Percentiles rank a stretch among this genome's conserved stretches.
Evolutionary conservation across 2,329 filamentous ascomycete species (phyloP).

Genomic region (Sphaerulina musiva): DNA sequence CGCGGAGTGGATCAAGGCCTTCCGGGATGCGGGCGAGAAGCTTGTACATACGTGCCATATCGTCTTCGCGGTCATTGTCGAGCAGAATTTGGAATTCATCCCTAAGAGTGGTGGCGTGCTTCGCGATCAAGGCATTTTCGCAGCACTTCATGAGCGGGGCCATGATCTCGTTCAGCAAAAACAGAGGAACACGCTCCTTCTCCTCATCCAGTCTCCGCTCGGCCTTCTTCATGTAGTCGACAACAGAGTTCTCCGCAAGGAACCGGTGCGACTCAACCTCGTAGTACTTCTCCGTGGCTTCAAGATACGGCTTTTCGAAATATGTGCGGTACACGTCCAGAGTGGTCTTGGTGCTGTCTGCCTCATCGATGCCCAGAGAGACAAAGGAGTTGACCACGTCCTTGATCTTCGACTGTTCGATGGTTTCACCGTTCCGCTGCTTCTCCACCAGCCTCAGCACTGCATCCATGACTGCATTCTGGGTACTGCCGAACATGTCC

Average conservation of each 20-base stretch:
- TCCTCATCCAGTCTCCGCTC: slow-evolving; percentile 84
- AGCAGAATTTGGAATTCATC: slow-evolving; percentile 94
- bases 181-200: slow-evolving; percentile 86
- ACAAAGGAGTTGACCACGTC: slow-evolving; percentile 93
- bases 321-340: slow-evolving; percentile 88
- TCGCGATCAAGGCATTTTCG: slow-evolving; percentile 80
- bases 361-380: slow-evolving; percentile 86
- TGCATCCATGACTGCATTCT: slow-evolving; percentile 85
- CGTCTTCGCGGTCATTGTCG: slow-evolving; percentile 89
- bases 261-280: slow-evolving; percentile 88
- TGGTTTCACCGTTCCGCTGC: slow-evolving; percentile 94
- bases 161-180: slow-evolving; percentile 85
- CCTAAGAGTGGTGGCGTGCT: slow-evolving; percentile 76
- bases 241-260: slow-evolving; percentile 90
- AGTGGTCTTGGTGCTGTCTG: slow-evolving; percentile 86
- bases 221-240: slow-evolving; percentile 99
- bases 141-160: slow-evolving; percentile 77
- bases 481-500: slow-evolving; percentile 78
- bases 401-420: slow-evolving; percentile 95
- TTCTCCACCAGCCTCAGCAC: slow-evolving; percentile 94
- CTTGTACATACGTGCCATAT: slow-evolving; percentile 94
- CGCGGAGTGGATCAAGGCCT: slow-evolving; percentile 79
- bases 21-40: slow-evolving; percentile 83
- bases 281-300: slow-evolving; percentile 79
- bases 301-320: slow-evolving; percentile 89